Base-by-base conservation (phyloP, 345 rosid species). In the Firmiana major region DNA sequence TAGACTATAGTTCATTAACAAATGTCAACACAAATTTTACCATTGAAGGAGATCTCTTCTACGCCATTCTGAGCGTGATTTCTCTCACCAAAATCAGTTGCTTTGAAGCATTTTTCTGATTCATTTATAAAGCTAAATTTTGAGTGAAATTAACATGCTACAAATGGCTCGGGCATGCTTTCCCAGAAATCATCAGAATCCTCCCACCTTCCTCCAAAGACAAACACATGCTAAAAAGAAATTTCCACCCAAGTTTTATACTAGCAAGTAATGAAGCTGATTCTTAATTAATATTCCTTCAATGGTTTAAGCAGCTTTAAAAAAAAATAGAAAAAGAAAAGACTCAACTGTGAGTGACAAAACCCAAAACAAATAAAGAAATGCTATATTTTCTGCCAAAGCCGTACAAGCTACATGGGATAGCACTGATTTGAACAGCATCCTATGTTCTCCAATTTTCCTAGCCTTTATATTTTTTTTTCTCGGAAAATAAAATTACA, bases 351-450 rank as follows among this genome's bases (percentile, higher is more conserved):
- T 16, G 60, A 69, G 38, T 31, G 74, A 71, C 36, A 71, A 49
- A 17, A 19, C 55, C 59, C 60, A 21, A 71, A 17, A 43, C 7
- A 43, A 43, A 21, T 21, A 68, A 38, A 60, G 36, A 26, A 28
- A 73, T 16, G 49, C 55, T 17, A 73, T 11, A 40, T 2, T 5
- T 58, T 82, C 86, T 81, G 86, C 81, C 82, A 84, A 36, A 45
- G 51, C 82, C 84, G 88, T 85, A 78, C 87, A 81, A 84, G 46
- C 87, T 81, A 82, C 76, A 81, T 78, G 79, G 83, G 77, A 76
- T 80, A 80, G 80, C 88, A 79, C 84, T 78, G 86, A 88, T 79
- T 54, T 77, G 85, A 88, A 83, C 89, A 82, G 94, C 84, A 87
- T 82, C 89, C 92, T 80, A 87, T 86, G 90, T 80, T 77, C 75